Base-by-base conservation (phyloP, 1,139 yeast species). In the Yamadazyma taylorii region DNA sequence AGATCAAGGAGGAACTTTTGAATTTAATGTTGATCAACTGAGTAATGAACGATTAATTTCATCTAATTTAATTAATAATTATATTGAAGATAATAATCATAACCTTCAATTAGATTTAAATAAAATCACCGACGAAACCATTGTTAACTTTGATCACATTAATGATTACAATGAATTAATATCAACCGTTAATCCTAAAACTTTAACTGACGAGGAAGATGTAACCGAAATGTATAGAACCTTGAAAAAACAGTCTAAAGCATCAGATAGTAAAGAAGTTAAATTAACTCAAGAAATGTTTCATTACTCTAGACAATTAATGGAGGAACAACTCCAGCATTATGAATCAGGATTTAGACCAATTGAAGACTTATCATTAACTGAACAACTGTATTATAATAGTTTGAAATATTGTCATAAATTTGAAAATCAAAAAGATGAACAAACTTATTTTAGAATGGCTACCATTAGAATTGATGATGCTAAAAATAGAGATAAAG, bases 391-490 rank as follows among this genome's bases (percentile, higher is more conserved):
- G 45, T 64, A 58, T 39, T 56, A 50, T 30, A 51, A 56, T 8
- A 56, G 66, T 7, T 47, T 63, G 33, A 43, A 51, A 34, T 51
- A 49, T 15, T 55, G 60, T 37, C 37, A 48, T 7, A 37, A 42
- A 17, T 55, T 48, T 32, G 42, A 44, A 12, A 33, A 33, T 17
- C 51, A 50, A 17, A 38, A 39, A 14, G 55, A 53, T 33, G 68
- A 63, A 43, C 51, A 55, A 11, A 52, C 59, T 3, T 66, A 67
- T 43, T 67, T 62, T 47, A 58, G 62, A 40, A 55, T 64, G 60
- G 66, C 73, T 3, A 51, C 47, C 31, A 57, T 51, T 41, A 38
- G 52, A 43, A 53, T 47, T 34, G 56, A 53, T 40, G 60, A 57
- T 42, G 47, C 49, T 10, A 50, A 55, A 16, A 55, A 53, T 38